Evolutionary conservation across 768 basidiomycete species (phyloP), one percentile per base, ranked within the genome.

Genomic region (Collybiopsis confluens): DNA sequence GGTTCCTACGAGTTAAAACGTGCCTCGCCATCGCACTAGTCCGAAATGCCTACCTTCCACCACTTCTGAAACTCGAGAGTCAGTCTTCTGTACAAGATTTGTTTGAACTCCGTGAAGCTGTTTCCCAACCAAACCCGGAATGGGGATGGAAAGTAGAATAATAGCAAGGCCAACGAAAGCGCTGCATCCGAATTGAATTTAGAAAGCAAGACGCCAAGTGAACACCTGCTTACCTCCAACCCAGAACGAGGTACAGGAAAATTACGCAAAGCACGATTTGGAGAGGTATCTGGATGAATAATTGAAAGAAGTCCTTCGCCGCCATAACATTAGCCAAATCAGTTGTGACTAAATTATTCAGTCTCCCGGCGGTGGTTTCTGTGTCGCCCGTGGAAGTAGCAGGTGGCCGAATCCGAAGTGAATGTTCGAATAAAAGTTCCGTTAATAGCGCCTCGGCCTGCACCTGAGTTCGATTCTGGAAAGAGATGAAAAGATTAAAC

Each of bases 331-430:
- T 70, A 30, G 52, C 58, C 54, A 75, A 42, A 65, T 91, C 89
- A 1, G 83, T 82, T 8, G 87, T 82, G 30, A 88, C 78, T 5
- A 90, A 68, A 52, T 89, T 90, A 64, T 86, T 90, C 63, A 91
- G 83, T 63, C 81, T 86, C 11, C 90, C 89, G 37, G 82, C 78
- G 18, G 88, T 66, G 61, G 84, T 83, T 8, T 40, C 28, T 23
- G 18, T 21, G 30, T 58, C 54, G 2, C 46, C 43, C 8, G 28
- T 54, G 30, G 43, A 26, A 7, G n/a, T n/a, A 16, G 24, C 15
- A 20, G 52, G 49, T 18, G 85, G 72, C 28, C 86, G 76, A 41
- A 89, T 80, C 28, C 83, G 77, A 5, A 92, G 73, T 15, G 72
- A 69, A 49, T 77, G 75, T 45, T 75, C 73, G 41, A 73, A 75